Base-by-base conservation (phyloP, 2,329 filamentous ascomycete species). In the Dactylellina parvicollis region DNA sequence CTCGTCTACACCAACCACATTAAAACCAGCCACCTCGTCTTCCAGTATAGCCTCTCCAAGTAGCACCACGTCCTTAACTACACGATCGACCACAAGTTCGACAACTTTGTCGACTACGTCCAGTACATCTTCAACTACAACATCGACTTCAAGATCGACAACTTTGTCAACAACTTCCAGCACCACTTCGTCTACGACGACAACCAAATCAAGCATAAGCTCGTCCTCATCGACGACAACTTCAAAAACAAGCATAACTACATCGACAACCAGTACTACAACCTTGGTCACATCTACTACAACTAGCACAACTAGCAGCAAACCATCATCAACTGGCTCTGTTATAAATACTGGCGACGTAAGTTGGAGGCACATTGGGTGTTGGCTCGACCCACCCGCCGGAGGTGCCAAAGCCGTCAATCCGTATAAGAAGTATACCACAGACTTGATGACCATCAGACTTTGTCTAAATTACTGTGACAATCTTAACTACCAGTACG, bases 101-200 rank as follows among this genome's bases (percentile, higher is more conserved):
- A 76, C 36, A 20, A 76, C 76, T 46, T 52, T 75, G 30, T 62
- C 66, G 7, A 55, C 75, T 16, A 67, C 65, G 10, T 3, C 34
- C 34, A 38, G 3, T 38, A 66, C 70, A 24, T 67, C 36, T 26
- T 32, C 36, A 14, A 22, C 50, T 9, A 50, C 49, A 16, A 24
- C 52, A 16, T 24, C 75, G 24, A 60, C 54, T 28, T 66, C 28
- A 46, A 72, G 32, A 18, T 71, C 60, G 4, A 62, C 56, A 12
- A 70, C 55, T 26, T 62, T 50, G 10, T 49, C 65, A 12, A 38
- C 62, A 14, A 66, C 16, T 16, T 56, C 57, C 1, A 56, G 14
- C n/a, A 61, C 75, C 26, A 62, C 59, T 38, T 47, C 32, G 9
- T 50, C 75, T 54, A 34, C 75, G 64, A 34, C 73, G 42, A 44